Conservation (phyloP, 306 rosid genomes). For the Argentina anserina region DNA sequence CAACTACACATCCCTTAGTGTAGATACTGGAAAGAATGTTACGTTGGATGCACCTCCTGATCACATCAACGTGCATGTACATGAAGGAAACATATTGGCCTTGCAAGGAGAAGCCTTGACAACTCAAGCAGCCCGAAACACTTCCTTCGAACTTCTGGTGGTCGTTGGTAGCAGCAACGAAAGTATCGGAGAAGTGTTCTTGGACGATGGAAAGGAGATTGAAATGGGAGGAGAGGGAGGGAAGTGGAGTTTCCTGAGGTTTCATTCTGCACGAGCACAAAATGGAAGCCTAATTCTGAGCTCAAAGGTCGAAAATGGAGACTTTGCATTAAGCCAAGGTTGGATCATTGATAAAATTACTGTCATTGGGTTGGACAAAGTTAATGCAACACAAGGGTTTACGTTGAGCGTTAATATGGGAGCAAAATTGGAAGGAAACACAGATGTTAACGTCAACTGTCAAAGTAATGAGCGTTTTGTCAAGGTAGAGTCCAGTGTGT, state of each 20-base stretch:
- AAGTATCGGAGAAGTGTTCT: constrained; percentile 57
- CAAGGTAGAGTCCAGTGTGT: constrained; percentile 26
- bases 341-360: constrained; percentile 62
- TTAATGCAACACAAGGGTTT: constrained; percentile 14
- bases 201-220: constrained; percentile 69
- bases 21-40: constrained; percentile 42
- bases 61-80: constrained; percentile 69
- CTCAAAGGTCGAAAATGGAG: constrained; percentile 56
- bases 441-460: constrained; percentile 15
- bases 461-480: constrained; percentile 3
- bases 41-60: constrained; percentile 64
- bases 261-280: constrained; percentile 24
- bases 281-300: constrained; percentile 25
- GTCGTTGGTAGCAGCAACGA: constrained; percentile 30
- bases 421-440: constrained; percentile 6
- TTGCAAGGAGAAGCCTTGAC: constrained; percentile 74
- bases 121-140: constrained; percentile 46
- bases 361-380: constrained; percentile 53
- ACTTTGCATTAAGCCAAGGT: constrained; percentile 48
- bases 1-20: constrained; percentile 51
- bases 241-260: constrained; percentile 56
- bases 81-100: constrained; percentile 64
- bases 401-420: constrained; percentile 28
- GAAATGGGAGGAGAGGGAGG: constrained; percentile 50
- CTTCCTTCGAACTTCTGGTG: constrained; percentile 60